Evolutionary conservation across 768 basidiomycete species (phyloP), one percentile per base, ranked within the genome.

Genomic region (Lentinula boryana): DNA sequence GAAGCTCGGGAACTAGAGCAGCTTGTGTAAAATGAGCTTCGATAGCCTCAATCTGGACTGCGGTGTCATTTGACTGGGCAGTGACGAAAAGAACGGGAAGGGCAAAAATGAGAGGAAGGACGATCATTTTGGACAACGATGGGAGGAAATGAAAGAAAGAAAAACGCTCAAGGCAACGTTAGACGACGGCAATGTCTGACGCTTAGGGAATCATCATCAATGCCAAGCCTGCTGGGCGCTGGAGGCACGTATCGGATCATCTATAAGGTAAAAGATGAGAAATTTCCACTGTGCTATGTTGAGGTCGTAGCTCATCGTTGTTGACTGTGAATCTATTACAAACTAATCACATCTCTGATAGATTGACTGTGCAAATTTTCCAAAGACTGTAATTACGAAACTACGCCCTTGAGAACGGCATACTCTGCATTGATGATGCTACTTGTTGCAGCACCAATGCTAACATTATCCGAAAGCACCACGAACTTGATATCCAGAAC

Each of bases 401-500:
- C 55, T 16, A 86, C 62, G 15, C 89, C 90, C 74, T 88, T 93
- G 44, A 88, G 70, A 5, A 94, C 84, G n/a, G 95, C 95, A n/a
- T 89, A 75, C 77, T 98, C 95, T 2, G 96, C 96, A 69, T 98
- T 99, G 68, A 98, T 95, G 70, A 99, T 91, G 65, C 90, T 93
- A 64, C 91, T 94, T 53, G 97, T 99, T 55, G 97, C 96, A 21
- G 97, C 96, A 7, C 97, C 96, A 65, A 98, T 91, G 59, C 87
- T 86, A 63, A 98, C 95, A 69, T 98, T 98, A 72, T 97, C 95
- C 62, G 88, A 83, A 56, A 98, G 78, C 31, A 93, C 88, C 41
- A 97, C 90, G 69, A 98, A 97, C 76, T 97, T 97, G 80, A 98
- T 83, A 71, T 99, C 97, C 55, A 99, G 71, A 27, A 99, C 97